A percentile compares a stretch with the other conserved stretches of the same genome.
phyloP scores from a whole-genome alignment of 805 yeast species.

The Saccharomycopsis microspora region DNA sequence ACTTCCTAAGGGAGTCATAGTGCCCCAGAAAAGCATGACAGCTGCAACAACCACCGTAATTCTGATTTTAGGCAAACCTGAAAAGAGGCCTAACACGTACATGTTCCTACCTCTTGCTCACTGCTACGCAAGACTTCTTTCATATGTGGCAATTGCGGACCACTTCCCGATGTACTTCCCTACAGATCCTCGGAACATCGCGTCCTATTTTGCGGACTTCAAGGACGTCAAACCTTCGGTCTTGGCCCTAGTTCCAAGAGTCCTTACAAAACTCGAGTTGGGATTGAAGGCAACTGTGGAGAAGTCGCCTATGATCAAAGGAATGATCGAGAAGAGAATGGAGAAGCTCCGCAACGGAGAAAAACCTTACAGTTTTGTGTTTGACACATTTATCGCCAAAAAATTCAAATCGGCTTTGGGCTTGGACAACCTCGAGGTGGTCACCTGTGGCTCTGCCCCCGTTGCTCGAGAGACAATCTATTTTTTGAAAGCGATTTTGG shows the following conservation, averaged over 20 bases:
- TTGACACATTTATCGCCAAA: conserved; percentile 27
- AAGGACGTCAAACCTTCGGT: conserved; percentile 40
- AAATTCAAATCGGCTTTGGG: conserved; percentile 40
- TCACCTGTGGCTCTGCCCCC: conserved; percentile 35
- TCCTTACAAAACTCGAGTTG: conserved; percentile 50
- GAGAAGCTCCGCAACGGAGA: conserved; percentile 24
- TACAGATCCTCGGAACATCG: conserved; percentile 31
- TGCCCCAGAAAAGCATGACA: conserved; percentile 33
- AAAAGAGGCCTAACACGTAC: conserved; percentile 17
- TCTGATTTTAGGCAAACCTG: conserved; percentile 18
- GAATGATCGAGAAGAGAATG: conserved; percentile 32
- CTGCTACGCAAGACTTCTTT: conserved; percentile 34
- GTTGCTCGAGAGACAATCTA: conserved; percentile 25
- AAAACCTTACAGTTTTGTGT: conserved; percentile 25
- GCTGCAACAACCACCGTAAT: conserved; percentile 24
- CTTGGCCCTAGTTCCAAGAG: conserved; percentile 52
- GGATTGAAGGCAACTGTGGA: conserved; percentile 40
- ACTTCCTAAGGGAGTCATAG: conserved; percentile 63
- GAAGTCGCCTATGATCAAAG: conserved; percentile 28
- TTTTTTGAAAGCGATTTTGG: conserved; percentile 48
- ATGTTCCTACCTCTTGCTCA: conserved; percentile 43
- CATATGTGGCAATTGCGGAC: conserved; percentile 23
- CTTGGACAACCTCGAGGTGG: conserved; percentile 29
- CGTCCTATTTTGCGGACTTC: conserved; percentile 47
- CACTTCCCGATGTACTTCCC: conserved; percentile 37